Percentiles rank a stretch among this genome's conserved stretches.
phyloP scores from a whole-genome alignment of 768 basidiomycete genomes.

The Rhizopogon sp. region DNA sequence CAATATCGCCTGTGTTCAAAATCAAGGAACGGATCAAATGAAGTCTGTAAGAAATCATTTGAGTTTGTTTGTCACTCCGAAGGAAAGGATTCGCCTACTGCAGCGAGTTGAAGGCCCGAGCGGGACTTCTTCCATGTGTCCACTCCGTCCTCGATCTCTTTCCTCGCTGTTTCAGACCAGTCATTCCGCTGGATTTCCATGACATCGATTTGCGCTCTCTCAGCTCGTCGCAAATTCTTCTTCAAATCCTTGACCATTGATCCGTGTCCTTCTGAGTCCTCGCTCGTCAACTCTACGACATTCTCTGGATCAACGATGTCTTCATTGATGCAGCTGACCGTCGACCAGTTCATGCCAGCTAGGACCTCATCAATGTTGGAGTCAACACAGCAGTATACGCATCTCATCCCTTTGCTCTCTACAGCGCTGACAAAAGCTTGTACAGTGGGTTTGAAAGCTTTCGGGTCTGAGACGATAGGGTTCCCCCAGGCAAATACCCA shows the following conservation, averaged over 20 bases:
- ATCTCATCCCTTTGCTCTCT: constrained; percentile 40
- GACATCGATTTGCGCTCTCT: constrained; percentile 49
- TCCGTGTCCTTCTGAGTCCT: constrained; percentile 31
- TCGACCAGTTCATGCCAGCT: constrained; percentile 50
- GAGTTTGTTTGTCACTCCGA: background rate
- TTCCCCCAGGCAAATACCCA: constrained; percentile 63
- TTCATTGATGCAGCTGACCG: constrained; percentile 59
- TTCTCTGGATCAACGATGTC: constrained; percentile 50
- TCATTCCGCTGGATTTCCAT: constrained; percentile 34
- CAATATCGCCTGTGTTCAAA: constrained; percentile 53
- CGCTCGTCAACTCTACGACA: constrained; percentile 34
- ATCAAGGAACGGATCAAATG: constrained; percentile 52
- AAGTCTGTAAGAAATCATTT: constrained; percentile 23
- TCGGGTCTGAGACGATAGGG: constrained; percentile 45
- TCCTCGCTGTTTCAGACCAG: constrained; percentile 40
- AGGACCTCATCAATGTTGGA: constrained; percentile 47
- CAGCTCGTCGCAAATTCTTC: constrained; percentile 56
- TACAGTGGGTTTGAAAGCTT: constrained; percentile 28
- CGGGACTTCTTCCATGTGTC: constrained; percentile 49
- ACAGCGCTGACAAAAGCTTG: constrained; percentile 42
- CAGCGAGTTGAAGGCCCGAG: constrained; percentile 54
- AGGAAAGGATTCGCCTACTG: constrained; percentile 20
- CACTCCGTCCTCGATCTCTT: constrained; percentile 47
- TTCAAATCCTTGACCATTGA: constrained; percentile 51
- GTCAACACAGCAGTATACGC: constrained; percentile 59